Base-by-base conservation (phyloP, 2,329 filamentous ascomycete genomes). In the Arthrobotrys pseudoclavata region DNA sequence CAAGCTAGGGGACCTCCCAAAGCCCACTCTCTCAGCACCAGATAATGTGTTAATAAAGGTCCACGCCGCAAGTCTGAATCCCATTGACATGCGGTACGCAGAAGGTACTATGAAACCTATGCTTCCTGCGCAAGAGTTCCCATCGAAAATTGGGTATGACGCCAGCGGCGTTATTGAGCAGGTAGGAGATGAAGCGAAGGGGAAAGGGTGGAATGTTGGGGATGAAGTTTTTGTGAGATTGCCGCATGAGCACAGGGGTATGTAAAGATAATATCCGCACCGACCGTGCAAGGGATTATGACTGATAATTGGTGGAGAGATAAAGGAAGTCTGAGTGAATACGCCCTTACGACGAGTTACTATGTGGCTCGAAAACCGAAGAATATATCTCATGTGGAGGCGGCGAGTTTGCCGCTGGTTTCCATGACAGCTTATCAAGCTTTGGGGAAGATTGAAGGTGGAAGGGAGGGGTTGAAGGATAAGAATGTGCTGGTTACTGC, bases 121-220 rank as follows among this genome's bases (percentile, higher is more conserved):
- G 5, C 10, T 83, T 2, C 55, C 22, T 2, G 13, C 55, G 7
- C 24, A 63, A 57, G 84, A 83, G 12, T 85, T 86, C 52, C 85
- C 85, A 0, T 85, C 84, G 52, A 83, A 83, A 63, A 83, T 86
- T 34, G 85, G 85, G 37, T 85, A 84, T 72, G 85, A 86, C 76
- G 81, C 83, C 48, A 82, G 84, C 1, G 85, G 85, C 24, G 82
- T 81, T 1, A 83, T 86, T 9, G 79, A 81, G 0, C 83, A 83
- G 1, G 76, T 84, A 15, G 85, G 85, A 4, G 55, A 76, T 4
- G 79, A 67, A 0, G 67, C 75, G 2, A 50, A 48, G 45, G 84
- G 84, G 0, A 82, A 79, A 0, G 79, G 79, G 1, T 81, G 85
- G 79, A 84, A 84, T 63, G 79, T 82, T 7, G 84, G 84, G 1